Evolutionary conservation across 2,329 filamentous ascomycete species (phyloP), one percentile per base, ranked within the genome.

Genomic region (Emericellopsis atlantica): DNA sequence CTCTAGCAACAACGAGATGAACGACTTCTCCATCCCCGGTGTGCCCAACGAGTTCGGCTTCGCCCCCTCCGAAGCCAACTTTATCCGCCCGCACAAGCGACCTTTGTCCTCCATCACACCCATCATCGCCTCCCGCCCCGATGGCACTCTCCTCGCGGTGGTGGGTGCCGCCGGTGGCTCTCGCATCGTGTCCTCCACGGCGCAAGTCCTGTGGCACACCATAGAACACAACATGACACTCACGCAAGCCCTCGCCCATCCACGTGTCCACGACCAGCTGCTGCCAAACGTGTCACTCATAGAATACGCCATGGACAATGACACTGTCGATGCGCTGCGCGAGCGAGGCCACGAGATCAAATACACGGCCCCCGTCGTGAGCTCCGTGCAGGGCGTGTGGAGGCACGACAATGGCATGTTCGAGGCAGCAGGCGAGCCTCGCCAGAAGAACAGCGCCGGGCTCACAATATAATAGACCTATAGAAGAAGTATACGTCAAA

Each of bases 1-100:
- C 22, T n/a, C 11, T 32, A 65, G 60, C 22, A 81, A 79, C 59
- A 69, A 79, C 57, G 72, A 81, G 59, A 76, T 76, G 70, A 73
- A 80, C 65, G 87, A 94, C 64, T 95, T 95, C 65, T 86, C 81
- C 38, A 88, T 94, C 51, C 89, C 90, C 0, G 76, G 76, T 40
- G 65, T 72, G 2, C 71, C 69, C 43, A 95, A 95, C 56, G 77
- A 80, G 22, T 96, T 95, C 56, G 88, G 87, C 40, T 95, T 87
- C 62, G 74, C 81, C 36, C 88, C 90, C 2, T 81, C 77, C 1
- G 75, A 78, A 4, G 73, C 80, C 36, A 95, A 96, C 68, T 95
- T 79, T 56, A 79, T 95, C 56, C 73, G 78, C 5, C 78, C 86
- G 0, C 72, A 76, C 37, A 95, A 95, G 60, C 76, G 90, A 0